These are phyloP conservation scores for Penicillium sp. DNA, from an alignment of 2,329 filamentous ascomycete genomes.

Conservation along the genomic window DNA sequence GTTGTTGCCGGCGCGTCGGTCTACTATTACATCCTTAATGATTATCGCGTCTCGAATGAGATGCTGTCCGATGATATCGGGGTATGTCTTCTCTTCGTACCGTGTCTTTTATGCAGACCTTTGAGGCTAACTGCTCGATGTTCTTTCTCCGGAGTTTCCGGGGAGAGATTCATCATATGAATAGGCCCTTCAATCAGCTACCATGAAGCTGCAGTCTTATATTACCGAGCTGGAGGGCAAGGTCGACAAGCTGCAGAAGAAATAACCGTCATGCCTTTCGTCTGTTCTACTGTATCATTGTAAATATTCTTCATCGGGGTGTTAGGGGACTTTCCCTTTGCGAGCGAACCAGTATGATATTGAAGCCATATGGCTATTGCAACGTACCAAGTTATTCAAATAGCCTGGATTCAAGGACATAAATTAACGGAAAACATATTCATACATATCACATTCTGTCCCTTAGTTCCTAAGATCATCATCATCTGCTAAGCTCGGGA, in stretches of 20 bases:
- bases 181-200: conserved; percentile 80
- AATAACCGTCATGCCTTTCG: conserved; percentile 38
- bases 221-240: conserved; percentile 77
- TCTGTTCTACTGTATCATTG: neutral
- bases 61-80: conserved; percentile 93
- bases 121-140: neutral
- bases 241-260: conserved; percentile 64
- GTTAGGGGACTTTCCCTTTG: neutral
- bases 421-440: neutral
- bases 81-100: conserved; percentile 53
- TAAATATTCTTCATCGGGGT: conserved; percentile 10
- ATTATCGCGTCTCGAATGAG: conserved; percentile 92
- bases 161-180: conserved; percentile 1
- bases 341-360: neutral
- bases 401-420: neutral
- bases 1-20: conserved; percentile 72
- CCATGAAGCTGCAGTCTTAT: conserved; percentile 79
- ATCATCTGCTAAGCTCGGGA: neutral
- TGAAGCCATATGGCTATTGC: neutral
- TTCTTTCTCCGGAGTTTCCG: conserved; percentile 2
- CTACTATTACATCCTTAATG: conserved; percentile 88
- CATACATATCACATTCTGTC: neutral
- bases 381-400: neutral
- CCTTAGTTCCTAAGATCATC: neutral
- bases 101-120: neutral